Conservation (phyloP, 2,329 filamentous ascomycete species). For the Claviceps spartinae region DNA sequence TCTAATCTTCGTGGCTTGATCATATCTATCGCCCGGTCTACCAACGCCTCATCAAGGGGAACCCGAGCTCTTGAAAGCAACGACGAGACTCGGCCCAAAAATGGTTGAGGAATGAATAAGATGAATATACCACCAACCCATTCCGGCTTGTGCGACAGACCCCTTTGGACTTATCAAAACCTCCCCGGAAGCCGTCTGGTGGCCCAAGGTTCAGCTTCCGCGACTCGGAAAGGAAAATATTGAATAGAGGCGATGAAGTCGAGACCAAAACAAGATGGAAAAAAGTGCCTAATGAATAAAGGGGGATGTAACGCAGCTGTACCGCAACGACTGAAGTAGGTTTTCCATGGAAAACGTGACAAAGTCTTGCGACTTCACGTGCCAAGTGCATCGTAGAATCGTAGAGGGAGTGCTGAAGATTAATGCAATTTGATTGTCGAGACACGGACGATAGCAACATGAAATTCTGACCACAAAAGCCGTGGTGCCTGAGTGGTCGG, state of each 20-base stretch:
- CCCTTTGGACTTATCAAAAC: conserved; percentile 9
- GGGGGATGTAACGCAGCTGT: conserved; percentile 18
- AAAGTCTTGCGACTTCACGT: neutral
- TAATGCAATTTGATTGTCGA: neutral
- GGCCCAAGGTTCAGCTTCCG: conserved; percentile 14
- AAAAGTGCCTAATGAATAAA: conserved; percentile 14
- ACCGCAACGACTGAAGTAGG: conserved; percentile 23
- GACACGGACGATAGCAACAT: neutral
- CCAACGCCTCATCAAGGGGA: neutral
- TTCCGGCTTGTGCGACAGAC: neutral
- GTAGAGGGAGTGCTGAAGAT: neutral
- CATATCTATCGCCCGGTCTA: neutral
- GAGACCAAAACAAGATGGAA: conserved; percentile 16
- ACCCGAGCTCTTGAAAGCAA: neutral
- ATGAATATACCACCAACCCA: neutral
- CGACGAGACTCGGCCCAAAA: neutral
- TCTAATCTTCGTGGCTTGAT: neutral
- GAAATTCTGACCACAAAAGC: neutral
- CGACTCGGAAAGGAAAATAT: conserved; percentile 8
- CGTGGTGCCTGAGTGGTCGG: neutral
- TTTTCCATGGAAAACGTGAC: neutral
- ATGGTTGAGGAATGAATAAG: neutral
- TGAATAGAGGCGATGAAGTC: conserved; percentile 6
- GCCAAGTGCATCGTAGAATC: conserved; percentile 2
- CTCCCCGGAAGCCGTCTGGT: conserved; percentile 24